These are phyloP conservation scores for Bremia lactucae DNA, from an alignment of 352 stramenopile species.

Conservation along the genomic window DNA sequence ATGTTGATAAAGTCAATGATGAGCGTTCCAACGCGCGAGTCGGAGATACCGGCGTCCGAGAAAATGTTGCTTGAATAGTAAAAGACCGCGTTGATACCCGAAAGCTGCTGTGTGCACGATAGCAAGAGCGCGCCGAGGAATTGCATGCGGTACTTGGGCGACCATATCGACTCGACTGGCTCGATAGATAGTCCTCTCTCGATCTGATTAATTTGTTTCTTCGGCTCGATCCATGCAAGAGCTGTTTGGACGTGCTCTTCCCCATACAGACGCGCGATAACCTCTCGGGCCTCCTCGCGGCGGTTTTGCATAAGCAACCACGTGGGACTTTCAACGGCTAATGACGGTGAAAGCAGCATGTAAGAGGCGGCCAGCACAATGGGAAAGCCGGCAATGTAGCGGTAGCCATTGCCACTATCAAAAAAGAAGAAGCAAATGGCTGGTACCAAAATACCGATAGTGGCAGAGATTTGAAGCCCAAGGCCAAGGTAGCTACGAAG, in stretches of 20 bases:
- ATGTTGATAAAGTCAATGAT: conserved; percentile 26
- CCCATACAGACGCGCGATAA: conserved; percentile 23
- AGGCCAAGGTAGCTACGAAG: conserved; percentile 15
- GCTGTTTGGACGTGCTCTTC: conserved; percentile 20
- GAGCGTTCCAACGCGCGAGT: conserved; percentile 15
- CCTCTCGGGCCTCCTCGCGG: conserved; percentile 11
- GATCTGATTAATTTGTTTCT: neutral
- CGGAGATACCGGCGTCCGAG: conserved; percentile 17
- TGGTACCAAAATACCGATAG: conserved; percentile 20
- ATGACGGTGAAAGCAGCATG: conserved; percentile 7
- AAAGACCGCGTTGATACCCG: conserved; percentile 16
- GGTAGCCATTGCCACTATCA: conserved; percentile 14
- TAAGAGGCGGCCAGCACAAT: conserved; percentile 7
- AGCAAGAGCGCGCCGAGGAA: conserved; percentile 39
- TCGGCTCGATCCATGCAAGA: conserved; percentile 20
- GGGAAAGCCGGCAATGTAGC: conserved; percentile 14
- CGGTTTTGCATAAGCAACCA: conserved; percentile 35
- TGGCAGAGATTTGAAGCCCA: conserved; percentile 22
- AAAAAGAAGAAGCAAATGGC: conserved; percentile 17
- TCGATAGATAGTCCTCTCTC: conserved; percentile 8
- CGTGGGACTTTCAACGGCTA: conserved; percentile 17
- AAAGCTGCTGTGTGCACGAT: conserved; percentile 20
- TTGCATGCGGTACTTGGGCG: conserved; percentile 25
- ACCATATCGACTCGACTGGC: conserved; percentile 26
- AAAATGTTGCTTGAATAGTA: conserved; percentile 18